A percentile compares a stretch with the other conserved stretches of the same genome.
These are phyloP conservation scores for Ailanthus altissimus DNA, from an alignment of 345 rosid genomes.

Conservation along the genomic window DNA sequence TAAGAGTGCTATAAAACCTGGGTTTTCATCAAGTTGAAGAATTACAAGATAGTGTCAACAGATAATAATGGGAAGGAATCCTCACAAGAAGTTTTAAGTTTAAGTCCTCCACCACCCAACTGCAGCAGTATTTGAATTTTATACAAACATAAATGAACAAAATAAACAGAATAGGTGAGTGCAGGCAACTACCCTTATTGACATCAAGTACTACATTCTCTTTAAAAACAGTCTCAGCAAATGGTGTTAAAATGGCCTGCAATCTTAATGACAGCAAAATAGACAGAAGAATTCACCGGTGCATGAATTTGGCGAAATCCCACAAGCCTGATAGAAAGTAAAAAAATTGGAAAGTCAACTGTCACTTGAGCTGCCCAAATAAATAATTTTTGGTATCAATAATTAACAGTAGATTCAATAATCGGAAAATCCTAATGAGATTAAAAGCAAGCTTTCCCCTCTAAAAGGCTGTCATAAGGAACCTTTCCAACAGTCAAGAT, in stretches of 20 bases:
- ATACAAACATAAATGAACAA: conserved; percentile 23
- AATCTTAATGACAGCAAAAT: conserved; percentile 21
- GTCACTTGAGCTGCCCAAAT: not conserved
- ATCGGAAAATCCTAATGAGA: not conserved
- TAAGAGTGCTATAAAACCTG: not conserved
- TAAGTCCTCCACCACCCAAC: conserved; percentile 26
- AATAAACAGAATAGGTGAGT: conserved; percentile 8
- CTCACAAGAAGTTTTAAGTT: not conserved
- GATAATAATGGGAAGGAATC: conserved; percentile 17
- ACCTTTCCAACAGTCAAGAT: not conserved
- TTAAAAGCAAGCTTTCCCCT: not conserved
- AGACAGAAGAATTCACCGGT: not conserved
- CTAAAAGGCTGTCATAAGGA: not conserved
- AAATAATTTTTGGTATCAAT: not conserved
- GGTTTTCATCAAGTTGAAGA: not conserved
- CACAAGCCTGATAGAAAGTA: conserved; percentile 28
- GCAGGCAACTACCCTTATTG: conserved; percentile 29
- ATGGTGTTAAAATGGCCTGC: conserved; percentile 18
- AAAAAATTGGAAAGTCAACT: conserved; percentile 5
- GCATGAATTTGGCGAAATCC: conserved; percentile 10
- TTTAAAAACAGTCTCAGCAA: conserved; percentile 20
- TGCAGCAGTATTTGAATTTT: conserved; percentile 33
- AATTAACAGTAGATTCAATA: not conserved
- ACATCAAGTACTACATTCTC: conserved; percentile 4
- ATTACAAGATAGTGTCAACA: not conserved